phyloP scores from a whole-genome alignment of 352 stramenopile species.

The Phytophthora cryptogea region DNA sequence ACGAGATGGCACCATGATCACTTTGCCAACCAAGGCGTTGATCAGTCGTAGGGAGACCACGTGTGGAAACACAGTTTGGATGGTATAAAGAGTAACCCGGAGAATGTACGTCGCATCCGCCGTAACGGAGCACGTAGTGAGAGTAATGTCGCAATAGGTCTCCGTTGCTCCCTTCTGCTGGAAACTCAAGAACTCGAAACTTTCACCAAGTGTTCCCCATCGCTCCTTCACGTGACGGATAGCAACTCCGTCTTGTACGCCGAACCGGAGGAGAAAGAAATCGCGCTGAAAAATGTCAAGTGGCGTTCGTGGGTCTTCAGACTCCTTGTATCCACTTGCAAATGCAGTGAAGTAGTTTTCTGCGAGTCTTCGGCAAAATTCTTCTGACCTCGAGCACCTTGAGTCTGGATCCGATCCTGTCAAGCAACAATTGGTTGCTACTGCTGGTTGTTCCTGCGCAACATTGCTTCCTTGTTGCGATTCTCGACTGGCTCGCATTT shows the following conservation, averaged over 20 bases:
- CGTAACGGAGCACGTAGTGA: neutral
- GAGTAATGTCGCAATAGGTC: neutral
- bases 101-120: constrained; percentile 8
- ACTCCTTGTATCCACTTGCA: constrained; percentile 1
- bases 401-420: neutral
- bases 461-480: too few relatives aligned
- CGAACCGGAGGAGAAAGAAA: constrained; percentile 10
- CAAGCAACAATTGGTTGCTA: too few relatives aligned
- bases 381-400: neutral
- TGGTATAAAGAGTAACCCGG: constrained; percentile 3
- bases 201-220: constrained; percentile 2
- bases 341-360: constrained; percentile 21
- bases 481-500: neutral
- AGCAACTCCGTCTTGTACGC: neutral
- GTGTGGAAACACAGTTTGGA: constrained; percentile 10
- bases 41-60: constrained; percentile 5
- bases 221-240: constrained; percentile 1
- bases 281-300: neutral
- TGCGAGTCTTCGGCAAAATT: constrained; percentile 21
- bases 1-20: constrained; percentile 12
- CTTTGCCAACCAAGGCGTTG: constrained; percentile 5
- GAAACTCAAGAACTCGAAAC: constrained; percentile 12
- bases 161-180: constrained; percentile 8
- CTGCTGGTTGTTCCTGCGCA: too few relatives aligned
- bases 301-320: neutral